Evolutionary conservation across 306 rosid genomes (phyloP), one percentile per base, ranked within the genome.

Genomic region (Vigna unguiculata): DNA sequence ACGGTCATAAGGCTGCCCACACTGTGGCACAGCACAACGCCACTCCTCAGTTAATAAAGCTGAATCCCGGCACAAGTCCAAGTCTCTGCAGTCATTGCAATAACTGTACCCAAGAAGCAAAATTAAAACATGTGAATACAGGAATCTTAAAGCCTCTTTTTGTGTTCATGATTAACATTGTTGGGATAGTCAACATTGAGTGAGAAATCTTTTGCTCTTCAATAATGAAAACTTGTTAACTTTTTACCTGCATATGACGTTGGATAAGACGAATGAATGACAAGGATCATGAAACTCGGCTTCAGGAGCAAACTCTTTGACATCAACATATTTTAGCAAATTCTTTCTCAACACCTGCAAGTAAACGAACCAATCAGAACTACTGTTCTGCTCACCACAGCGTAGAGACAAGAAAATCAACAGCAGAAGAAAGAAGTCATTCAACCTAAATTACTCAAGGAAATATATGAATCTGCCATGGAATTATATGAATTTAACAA

Each of bases 301-400:
- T 87, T 90, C 98, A 34, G 98, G 96, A 73, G 98, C 98, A 77
- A 92, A 94, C 90, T 91, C 98, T 78, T 83, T 91, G 17, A 91
- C 91, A 34, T 41, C 89, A 76, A 91, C 83, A 78, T 79, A 90
- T 70, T 88, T 91, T 47, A 94, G 86, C 79, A 92, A 80, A 84
- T 89, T 91, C 78, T 82, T 94, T 85, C 91, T 90, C 93, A 94
- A 86, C 32, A 94, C 93, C 98, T 94, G 91, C 69, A 80, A 84
- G 62, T 58, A 52, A 55, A 61, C 58, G 76, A 74, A 57, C 72
- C 53, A 69, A 85, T 70, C 72, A 55, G 79, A 85, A 83, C 57
- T 11, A 59, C 66, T 52, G 70, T 69, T 53, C 65, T 19, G 38
- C 75, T 40, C 41, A 69, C 80, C 72, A 9, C 79, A 13, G 45